Base-by-base conservation (phyloP, 129 eudicot genomes). In the Flaveria bidentis region DNA sequence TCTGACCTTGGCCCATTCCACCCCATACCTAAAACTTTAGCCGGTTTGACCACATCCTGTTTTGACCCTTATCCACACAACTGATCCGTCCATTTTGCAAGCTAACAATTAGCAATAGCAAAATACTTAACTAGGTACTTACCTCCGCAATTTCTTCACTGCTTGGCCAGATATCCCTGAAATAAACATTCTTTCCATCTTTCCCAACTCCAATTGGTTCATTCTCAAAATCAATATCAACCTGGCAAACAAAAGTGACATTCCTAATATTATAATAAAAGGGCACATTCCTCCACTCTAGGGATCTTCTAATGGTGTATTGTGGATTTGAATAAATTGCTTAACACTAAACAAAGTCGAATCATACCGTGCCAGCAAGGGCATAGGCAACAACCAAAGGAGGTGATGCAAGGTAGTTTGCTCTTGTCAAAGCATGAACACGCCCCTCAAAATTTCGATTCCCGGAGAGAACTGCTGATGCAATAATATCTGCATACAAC, bases 381-480 rank as follows among this genome's bases (percentile, higher is more conserved):
- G 98, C 97, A 85, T 94, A 94, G 39, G 98, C 98, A 85, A 94
- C 98, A 75, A 94, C 98, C 62, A 94, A 76, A 67, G 98, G 98
- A 63, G 98, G 98, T 1, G 98, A 94, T 75, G 98, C 98, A 83
- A 94, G 98, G 73, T 94, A 94, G 78, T 94, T 94, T 58, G 98
- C 98, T 79, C 98, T 87, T 55, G 98, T 94, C 84, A 91, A 84
- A 26, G 98, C 82, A 79, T 91, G 98, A 74, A 94, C 97, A 80
- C 98, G 93, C 5, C 98, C 98, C 86, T 94, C 97, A 55, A 94
- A 94, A 83, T 94, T 94, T 30, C 97, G 84, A 30, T 94, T 94
- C 41, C 98, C 98, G 63, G 98, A 94, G 39, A 94, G 96, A 69
- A 94, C 98, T 7, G 97, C 98, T 55, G 97, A 88, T 36, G 98